Evolutionary conservation across 1,284 basidiomycete species (phyloP).

Genomic region (Tetrapyrgos nigripes): DNA sequence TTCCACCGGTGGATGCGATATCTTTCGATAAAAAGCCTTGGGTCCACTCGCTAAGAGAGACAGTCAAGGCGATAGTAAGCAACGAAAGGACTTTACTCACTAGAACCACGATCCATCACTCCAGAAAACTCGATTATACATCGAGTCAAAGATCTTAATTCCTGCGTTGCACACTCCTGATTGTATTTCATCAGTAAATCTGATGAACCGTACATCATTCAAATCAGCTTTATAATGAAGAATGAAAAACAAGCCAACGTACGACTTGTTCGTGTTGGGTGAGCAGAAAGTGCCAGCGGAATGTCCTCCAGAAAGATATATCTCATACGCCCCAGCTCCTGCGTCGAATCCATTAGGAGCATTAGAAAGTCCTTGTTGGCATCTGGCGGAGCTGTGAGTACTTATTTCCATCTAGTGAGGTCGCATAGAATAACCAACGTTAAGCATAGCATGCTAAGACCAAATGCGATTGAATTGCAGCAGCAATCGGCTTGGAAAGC

Average conservation of each 20-base stretch:
- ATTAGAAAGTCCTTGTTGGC: constrained; percentile 21
- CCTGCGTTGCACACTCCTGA: constrained; percentile 25
- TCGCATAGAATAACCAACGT: constrained; percentile 25
- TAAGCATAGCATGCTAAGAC: constrained; percentile 38
- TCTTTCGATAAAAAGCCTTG: constrained; percentile 23
- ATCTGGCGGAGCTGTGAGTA: too few species aligned
- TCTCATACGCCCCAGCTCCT: constrained; percentile 15
- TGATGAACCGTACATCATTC: background rate
- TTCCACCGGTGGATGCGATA: constrained; percentile 26
- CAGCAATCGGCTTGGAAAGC: constrained; percentile 28
- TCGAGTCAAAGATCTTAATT: constrained; percentile 27
- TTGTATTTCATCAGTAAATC: constrained; percentile 25
- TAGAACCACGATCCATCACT: constrained; percentile 22
- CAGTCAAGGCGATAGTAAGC: background rate
- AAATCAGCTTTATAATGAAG: background rate
- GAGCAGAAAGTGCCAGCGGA: constrained; percentile 13
- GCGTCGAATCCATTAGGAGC: background rate
- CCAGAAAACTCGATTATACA: constrained; percentile 28
- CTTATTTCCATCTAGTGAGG: too few species aligned
- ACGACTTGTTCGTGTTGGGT: constrained; percentile 30
- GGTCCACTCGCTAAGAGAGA: constrained; percentile 24
- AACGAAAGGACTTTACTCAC: background rate
- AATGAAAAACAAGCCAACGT: background rate
- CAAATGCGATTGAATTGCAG: constrained; percentile 36
- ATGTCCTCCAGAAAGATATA: constrained; percentile 7